These are phyloP conservation scores for Salisapilia sapeloensis DNA, from an alignment of 352 stramenopile genomes.

Conservation along the genomic window DNA sequence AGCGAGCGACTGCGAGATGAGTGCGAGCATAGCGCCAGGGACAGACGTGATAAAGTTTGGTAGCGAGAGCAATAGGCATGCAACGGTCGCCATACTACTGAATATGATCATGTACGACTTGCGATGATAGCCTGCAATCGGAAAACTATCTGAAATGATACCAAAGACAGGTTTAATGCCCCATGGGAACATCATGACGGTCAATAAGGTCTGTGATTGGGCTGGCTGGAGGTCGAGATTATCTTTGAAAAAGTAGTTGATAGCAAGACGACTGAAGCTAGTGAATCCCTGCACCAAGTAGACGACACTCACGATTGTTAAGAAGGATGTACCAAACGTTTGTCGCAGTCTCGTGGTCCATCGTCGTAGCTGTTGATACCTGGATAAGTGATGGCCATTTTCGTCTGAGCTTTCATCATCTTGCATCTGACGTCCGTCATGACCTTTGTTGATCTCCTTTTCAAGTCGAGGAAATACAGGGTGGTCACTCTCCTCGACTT, in stretches of 20 bases:
- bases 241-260: constrained; percentile 97
- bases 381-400: constrained; percentile 5
- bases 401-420: constrained; percentile 5
- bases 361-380: constrained; percentile 16
- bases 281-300: constrained; percentile 92
- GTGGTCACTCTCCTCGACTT: no score
- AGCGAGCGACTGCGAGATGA: constrained; percentile 74
- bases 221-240: constrained; percentile 87
- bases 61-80: constrained; percentile 41
- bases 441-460: no score
- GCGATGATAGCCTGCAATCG: constrained; percentile 87
- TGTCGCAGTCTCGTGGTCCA: constrained; percentile 30
- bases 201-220: constrained; percentile 85
- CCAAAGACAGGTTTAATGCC: constrained; percentile 94
- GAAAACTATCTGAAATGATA: constrained; percentile 90
- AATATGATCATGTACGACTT: constrained; percentile 90
- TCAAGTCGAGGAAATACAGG: no score
- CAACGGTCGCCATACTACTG: constrained; percentile 40
- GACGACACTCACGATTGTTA: constrained; percentile 60
- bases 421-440: no score
- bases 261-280: constrained; percentile 81
- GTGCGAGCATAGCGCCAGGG: constrained; percentile 26
- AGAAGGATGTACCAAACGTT: constrained; percentile 57
- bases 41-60: constrained; percentile 34
- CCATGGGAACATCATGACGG: constrained; percentile 90